phyloP scores from a whole-genome alignment of 495 filamentous ascomycete genomes.

The Daldinia bambusicola region DNA sequence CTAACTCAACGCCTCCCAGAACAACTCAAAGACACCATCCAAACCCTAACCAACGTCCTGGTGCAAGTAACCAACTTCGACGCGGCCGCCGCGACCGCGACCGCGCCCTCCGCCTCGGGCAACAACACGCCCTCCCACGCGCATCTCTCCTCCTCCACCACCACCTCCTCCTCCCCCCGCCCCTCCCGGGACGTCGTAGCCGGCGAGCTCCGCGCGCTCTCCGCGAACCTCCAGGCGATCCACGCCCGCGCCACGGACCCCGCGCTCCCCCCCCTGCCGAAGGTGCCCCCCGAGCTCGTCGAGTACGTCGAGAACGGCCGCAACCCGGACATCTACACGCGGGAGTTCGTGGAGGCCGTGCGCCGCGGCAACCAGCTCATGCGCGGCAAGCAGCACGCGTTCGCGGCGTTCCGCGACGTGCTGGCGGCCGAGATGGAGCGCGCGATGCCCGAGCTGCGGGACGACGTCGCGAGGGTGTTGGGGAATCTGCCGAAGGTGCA shows the following conservation, averaged over 20 bases:
- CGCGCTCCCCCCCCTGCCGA: conserved; percentile 54
- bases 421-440: conserved; percentile 81
- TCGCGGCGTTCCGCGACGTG: conserved; percentile 80
- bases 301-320: conserved; percentile 91
- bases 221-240: conserved; percentile 54
- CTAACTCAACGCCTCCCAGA: conserved; percentile 52
- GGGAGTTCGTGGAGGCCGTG: conserved; percentile 94
- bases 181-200: conserved; percentile 56
- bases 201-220: conserved; percentile 53
- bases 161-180: conserved; percentile 39
- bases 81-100: conserved; percentile 60
- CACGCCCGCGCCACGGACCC: conserved; percentile 59
- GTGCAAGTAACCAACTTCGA: conserved; percentile 78
- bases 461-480: conserved; percentile 74
- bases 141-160: conserved; percentile 45
- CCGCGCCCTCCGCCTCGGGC: conserved; percentile 37
- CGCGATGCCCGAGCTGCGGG: conserved; percentile 79
- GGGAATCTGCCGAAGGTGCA: conserved; percentile 47
- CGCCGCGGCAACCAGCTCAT: conserved; percentile 84
- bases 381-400: conserved; percentile 85
- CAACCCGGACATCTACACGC: conserved; percentile 98
- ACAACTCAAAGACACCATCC: conserved; percentile 77
- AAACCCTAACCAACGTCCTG: conserved; percentile 85
- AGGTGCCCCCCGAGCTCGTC: conserved; percentile 87
- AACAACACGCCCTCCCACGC: conserved; percentile 58